Conservation (phyloP, 345 rosid genomes). For the Aegle marmelos region DNA sequence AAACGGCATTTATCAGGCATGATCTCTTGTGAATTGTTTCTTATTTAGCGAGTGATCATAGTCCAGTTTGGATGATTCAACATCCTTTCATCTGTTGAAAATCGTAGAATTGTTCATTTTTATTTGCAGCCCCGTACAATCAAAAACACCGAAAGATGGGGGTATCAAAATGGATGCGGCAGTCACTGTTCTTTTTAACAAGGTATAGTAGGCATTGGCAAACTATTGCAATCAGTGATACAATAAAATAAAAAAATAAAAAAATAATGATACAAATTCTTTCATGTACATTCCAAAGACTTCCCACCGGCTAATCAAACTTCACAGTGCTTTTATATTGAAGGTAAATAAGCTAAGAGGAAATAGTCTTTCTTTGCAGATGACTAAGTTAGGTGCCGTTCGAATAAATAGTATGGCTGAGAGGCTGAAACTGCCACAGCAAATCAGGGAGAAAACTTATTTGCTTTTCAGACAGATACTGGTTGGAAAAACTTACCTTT, state of each 20-base stretch:
- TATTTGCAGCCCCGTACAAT: slow-evolving; percentile 77
- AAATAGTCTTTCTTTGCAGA: slow-evolving; percentile 29
- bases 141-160: slow-evolving; percentile 80
- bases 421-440: slow-evolving; percentile 65
- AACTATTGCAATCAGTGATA: background rate
- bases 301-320: background rate
- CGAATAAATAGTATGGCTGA: slow-evolving; percentile 74
- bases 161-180: slow-evolving; percentile 92
- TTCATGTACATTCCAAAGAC: background rate
- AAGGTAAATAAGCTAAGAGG: too few species aligned
- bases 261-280: background rate
- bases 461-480: slow-evolving; percentile 68
- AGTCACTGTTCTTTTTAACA: slow-evolving; percentile 67
- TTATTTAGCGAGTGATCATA: background rate
- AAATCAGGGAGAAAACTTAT: slow-evolving; percentile 66
- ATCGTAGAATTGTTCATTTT: background rate
- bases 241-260: too few species aligned
- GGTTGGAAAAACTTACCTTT: slow-evolving; percentile 49
- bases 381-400: slow-evolving; percentile 73
- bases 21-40: background rate
- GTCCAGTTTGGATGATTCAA: slow-evolving; percentile 3
- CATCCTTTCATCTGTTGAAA: background rate
- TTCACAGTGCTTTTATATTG: too few species aligned
- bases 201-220: slow-evolving; percentile 37
- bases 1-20: slow-evolving; percentile 78